These are phyloP conservation scores for Diaporthe australafricana DNA, from an alignment of 2,329 filamentous ascomycete genomes.

Conservation along the genomic window DNA sequence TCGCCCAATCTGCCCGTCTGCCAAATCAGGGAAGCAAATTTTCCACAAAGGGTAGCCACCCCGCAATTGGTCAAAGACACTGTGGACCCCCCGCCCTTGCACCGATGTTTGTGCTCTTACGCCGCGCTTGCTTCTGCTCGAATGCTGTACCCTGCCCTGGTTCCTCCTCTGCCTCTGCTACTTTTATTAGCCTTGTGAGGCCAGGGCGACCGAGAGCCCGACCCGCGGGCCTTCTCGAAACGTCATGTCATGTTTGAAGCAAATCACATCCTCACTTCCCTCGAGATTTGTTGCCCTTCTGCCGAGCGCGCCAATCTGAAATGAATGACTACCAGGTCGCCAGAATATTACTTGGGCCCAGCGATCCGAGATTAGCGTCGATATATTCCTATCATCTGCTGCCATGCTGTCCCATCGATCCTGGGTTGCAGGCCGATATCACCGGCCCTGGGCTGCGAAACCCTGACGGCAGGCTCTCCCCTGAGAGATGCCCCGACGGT, in stretches of 20 bases:
- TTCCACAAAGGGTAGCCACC: constrained; percentile 24
- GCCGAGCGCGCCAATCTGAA: neutral
- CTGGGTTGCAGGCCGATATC: constrained; percentile 11
- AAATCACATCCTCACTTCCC: constrained; percentile 20
- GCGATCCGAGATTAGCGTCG: neutral
- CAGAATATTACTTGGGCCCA: neutral
- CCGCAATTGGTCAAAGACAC: constrained; percentile 20
- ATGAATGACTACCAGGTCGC: neutral
- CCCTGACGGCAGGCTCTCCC: constrained; percentile 21
- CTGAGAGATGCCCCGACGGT: neutral
- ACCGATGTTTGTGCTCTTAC: neutral
- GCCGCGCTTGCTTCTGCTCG: neutral
- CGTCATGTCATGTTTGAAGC: constrained; percentile 29
- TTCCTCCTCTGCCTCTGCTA: neutral
- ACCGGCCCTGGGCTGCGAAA: constrained; percentile 13
- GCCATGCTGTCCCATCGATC: neutral
- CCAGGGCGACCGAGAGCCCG: constrained; percentile 27
- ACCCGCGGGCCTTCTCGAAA: constrained; percentile 30
- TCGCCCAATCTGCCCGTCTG: constrained; percentile 19
- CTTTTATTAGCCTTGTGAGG: constrained; percentile 21
- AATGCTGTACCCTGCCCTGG: neutral
- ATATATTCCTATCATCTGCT: neutral
- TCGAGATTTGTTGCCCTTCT: constrained; percentile 15
- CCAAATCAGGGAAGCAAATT: constrained; percentile 26
- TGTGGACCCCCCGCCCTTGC: constrained; percentile 11